Evolutionary conservation across 176 grass and related monocot species (phyloP), one percentile per base, ranked within the genome.

Genomic region (Carex kokanica): DNA sequence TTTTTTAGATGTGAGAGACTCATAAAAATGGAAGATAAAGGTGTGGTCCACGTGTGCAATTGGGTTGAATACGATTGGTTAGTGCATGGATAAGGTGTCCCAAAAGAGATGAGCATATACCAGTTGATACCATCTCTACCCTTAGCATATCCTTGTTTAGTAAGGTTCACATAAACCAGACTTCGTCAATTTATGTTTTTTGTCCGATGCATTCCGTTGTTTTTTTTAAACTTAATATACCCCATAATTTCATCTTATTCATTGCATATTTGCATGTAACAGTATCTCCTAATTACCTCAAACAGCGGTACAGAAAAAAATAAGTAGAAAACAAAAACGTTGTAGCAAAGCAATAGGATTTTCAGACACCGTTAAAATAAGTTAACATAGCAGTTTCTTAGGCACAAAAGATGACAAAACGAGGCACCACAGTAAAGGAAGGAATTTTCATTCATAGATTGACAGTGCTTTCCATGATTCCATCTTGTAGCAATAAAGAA

Each of bases 41-140:
- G 49, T 31, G 55, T 67, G 56, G 53, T 85, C 94, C 89, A 73
- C 89, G 59, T 9, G 20, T 58, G 54, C 8, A 16, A 20, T 40
- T 2, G 47, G 79, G 68, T 86, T 23, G 8, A 3, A 60, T 88
- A 0, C 71, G 10, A 97, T 93, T 97, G 94, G 94, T 2, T 81
- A 77, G 66, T 51, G 20, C 25, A 38, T 25, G 40, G 94, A 97
- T 93, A 93, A 91, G 91, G 66, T 66, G 60, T 60, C 32, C 59
- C 27, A 27, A 55, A 17, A 54, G 11, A 83, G 80, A 88, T 89
- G 82, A 87, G 77, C 64, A 88, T 92, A 74, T 87, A 68, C 85
- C 83, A 67, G 12, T 52, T 74, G 68, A 8, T 85, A 85, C 57
- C 20, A 40, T 78, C 36, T 20, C 47, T 54, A 29, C 73, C 47